Evolutionary conservation across 495 filamentous ascomycete genomes (phyloP).

Genomic region (Xylaria curta): DNA sequence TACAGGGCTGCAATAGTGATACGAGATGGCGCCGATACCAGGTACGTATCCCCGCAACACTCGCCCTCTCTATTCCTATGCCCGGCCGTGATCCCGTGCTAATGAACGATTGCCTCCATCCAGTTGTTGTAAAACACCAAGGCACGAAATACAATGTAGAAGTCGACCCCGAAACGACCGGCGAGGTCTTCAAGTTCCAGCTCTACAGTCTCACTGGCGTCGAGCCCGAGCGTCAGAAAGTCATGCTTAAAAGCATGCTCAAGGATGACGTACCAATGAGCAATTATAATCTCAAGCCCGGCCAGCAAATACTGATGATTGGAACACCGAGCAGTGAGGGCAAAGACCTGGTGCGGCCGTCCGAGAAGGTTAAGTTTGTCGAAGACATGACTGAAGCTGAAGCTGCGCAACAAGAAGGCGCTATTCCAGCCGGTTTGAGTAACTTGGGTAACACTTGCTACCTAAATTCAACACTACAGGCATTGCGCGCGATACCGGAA

Average conservation of each 20-base stretch:
- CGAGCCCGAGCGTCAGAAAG: constrained; percentile 95
- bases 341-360: constrained; percentile 72
- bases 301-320: constrained; percentile 95
- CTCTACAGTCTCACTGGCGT: constrained; percentile 94
- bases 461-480: constrained; percentile 94
- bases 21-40: constrained; percentile 67
- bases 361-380: constrained; percentile 83
- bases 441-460: constrained; percentile 99
- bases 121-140: constrained; percentile 92
- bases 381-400: constrained; percentile 99
- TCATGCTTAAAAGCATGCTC: constrained; percentile 90
- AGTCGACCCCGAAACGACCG: constrained; percentile 80
- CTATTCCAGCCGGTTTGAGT: constrained; percentile 85
- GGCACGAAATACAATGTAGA: constrained; percentile 95
- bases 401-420: constrained; percentile 78
- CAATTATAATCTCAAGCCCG: constrained; percentile 81
- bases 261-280: constrained; percentile 93
- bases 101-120: neutral
- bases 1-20: constrained; percentile 7
- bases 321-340: constrained; percentile 75
- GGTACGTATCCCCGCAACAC: constrained; percentile 49
- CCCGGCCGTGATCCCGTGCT: neutral
- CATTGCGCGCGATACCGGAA: constrained; percentile 87
- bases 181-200: constrained; percentile 94
- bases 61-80: neutral